These are phyloP conservation scores for Saccharomyces hybrid DNA, from an alignment of 1,139 yeast genomes.

Conservation along the genomic window DNA sequence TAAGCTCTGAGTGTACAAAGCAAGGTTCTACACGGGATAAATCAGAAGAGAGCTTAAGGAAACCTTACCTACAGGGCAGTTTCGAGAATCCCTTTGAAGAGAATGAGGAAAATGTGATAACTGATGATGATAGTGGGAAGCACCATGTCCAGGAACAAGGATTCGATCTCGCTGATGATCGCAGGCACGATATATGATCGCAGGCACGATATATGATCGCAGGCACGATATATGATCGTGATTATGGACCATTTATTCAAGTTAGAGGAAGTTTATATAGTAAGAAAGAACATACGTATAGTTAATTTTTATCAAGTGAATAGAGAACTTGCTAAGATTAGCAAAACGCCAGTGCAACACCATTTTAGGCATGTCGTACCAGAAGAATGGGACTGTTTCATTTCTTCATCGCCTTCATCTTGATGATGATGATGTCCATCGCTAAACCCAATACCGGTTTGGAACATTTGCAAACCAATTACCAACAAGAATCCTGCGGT, in stretches of 20 bases:
- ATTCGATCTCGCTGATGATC: not conserved
- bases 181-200: not conserved
- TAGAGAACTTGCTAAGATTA: constrained; percentile 26
- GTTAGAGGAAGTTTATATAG: constrained; percentile 47
- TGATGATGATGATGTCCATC: constrained; percentile 31
- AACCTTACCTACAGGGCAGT: no score
- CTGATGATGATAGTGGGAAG: not conserved
- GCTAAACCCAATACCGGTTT: constrained; percentile 34
- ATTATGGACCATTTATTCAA: constrained; percentile 1
- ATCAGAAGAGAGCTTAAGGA: not conserved
- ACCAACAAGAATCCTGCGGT: constrained; percentile 81
- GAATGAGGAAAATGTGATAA: not conserved
- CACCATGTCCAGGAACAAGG: not conserved
- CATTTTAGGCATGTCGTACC: constrained; percentile 31
- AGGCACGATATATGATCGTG: not conserved
- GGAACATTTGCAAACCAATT: constrained; percentile 77
- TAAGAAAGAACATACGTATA: constrained; percentile 45
- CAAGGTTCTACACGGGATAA: not conserved
- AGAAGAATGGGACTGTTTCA: constrained; percentile 24
- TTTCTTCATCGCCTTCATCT: constrained; percentile 22
- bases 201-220: not conserved
- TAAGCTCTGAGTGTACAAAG: not conserved
- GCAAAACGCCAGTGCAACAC: constrained; percentile 30
- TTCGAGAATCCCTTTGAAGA: not conserved
- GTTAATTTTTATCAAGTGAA: constrained; percentile 21